phyloP scores from a whole-genome alignment of 805 yeast genomes.

The Saccharomyces cerevisiae region DNA sequence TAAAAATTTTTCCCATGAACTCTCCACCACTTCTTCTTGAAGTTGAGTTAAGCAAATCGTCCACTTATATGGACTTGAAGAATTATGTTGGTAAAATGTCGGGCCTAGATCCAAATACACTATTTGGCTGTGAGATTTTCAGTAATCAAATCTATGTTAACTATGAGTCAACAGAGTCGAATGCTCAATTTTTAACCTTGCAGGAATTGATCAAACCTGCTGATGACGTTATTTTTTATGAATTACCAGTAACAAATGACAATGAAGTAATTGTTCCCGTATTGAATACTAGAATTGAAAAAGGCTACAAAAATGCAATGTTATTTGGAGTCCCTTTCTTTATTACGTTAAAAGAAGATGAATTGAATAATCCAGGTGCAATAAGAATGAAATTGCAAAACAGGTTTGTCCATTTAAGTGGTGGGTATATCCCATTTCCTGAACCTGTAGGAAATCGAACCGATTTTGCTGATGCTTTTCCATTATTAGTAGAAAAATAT shows the following conservation, averaged over 20 bases:
- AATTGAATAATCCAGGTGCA: constrained; percentile 45
- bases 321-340: constrained; percentile 75
- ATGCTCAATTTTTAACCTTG: constrained; percentile 48
- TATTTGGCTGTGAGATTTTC: constrained; percentile 56
- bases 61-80: constrained; percentile 58
- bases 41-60: constrained; percentile 61
- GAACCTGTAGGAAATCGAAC: constrained; percentile 16
- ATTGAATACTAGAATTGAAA: constrained; percentile 37
- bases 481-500: constrained; percentile 24
- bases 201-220: constrained; percentile 53
- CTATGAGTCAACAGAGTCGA: constrained; percentile 54
- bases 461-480: constrained; percentile 22
- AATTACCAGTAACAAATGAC: constrained; percentile 32
- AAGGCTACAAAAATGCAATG: constrained; percentile 34
- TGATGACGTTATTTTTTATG: constrained; percentile 65
- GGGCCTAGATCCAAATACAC: constrained; percentile 27
- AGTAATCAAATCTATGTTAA: constrained; percentile 60
- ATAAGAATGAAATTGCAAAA: constrained; percentile 52
- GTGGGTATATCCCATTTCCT: constrained; percentile 30
- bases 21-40: constrained; percentile 48
- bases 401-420: constrained; percentile 40
- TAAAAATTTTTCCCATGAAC: constrained; percentile 53
- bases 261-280: constrained; percentile 57
- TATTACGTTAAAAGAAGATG: constrained; percentile 45
- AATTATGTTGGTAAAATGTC: constrained; percentile 47